A percentile compares a stretch with the other conserved stretches of the same genome.
phyloP scores from a whole-genome alignment of 805 yeast genomes.

The Novakomyces olei region DNA sequence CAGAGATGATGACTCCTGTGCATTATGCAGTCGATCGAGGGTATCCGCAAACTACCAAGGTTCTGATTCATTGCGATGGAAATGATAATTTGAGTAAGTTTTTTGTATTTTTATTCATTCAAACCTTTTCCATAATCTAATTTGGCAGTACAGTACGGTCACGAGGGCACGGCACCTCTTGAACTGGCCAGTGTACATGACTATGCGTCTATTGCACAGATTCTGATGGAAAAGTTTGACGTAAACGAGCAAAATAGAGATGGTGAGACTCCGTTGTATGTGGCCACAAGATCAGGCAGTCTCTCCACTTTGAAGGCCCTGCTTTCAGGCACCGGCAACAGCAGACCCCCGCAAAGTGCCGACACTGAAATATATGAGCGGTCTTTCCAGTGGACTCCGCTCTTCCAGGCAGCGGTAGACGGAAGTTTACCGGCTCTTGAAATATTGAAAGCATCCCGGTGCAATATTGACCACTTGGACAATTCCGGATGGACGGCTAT shows the following conservation, averaged over 20 bases:
- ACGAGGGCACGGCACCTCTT: no score
- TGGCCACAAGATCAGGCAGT: constrained; percentile 47
- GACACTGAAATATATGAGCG: constrained; percentile 52
- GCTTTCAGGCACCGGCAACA: constrained; percentile 21
- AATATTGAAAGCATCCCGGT: constrained; percentile 30
- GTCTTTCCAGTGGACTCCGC: constrained; percentile 84
- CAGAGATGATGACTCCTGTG: constrained; percentile 59
- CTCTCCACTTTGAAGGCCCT: constrained; percentile 30
- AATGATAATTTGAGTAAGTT: no score
- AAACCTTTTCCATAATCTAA: no score
- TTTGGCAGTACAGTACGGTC: no score
- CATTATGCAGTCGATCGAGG: constrained; percentile 65
- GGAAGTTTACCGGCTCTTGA: constrained; percentile 41
- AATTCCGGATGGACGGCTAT: constrained; percentile 92
- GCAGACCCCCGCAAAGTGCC: no score
- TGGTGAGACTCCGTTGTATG: constrained; percentile 69
- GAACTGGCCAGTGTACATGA: no score
- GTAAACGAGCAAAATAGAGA: constrained; percentile 37
- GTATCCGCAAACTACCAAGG: no score
- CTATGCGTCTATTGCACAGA: no score
- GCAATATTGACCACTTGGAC: constrained; percentile 37
- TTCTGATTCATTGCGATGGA: no score
- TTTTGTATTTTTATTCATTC: no score
- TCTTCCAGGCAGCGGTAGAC: constrained; percentile 74
- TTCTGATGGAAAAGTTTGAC: constrained; percentile 34